Evolutionary conservation across 139 green algal genomes (phyloP).

Genomic region (Astrephomene gubernaculifera): DNA sequence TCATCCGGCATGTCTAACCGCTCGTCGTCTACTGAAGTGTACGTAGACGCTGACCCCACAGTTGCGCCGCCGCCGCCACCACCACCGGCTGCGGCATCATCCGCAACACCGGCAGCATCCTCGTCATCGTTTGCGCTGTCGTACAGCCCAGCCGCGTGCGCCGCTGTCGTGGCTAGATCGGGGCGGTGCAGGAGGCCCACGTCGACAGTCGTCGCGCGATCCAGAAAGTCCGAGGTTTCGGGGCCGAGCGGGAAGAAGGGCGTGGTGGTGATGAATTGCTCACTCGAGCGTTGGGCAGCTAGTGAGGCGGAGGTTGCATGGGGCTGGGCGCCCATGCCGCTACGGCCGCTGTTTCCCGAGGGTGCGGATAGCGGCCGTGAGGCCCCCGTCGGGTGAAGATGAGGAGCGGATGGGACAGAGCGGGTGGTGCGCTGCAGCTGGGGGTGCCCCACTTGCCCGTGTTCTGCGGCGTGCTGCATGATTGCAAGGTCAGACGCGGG

Average conservation of each 20-base stretch:
- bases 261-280: slow-evolving; percentile 25
- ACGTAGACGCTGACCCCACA: background rate
- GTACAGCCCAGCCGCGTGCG: background rate
- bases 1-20: background rate
- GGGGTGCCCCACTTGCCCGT: no score
- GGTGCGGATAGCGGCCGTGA: background rate
- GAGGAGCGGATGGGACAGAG: no score
- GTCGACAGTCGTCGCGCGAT: slow-evolving; percentile 11
- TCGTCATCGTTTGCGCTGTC: background rate
- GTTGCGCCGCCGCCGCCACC: no score
- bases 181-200: background rate
- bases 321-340: no score
- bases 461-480: no score
- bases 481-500: no score
- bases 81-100: no score
- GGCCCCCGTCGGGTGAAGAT: no score
- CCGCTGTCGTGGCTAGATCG: slow-evolving; percentile 1
- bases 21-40: background rate
- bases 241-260: slow-evolving; percentile 42
- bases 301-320: background rate
- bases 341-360: no score
- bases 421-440: no score
- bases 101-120: no score
- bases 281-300: background rate
- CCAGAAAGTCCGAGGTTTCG: slow-evolving; percentile 37